These are phyloP conservation scores for Trypanosoma caninum DNA, from an alignment of 208 protist genomes.

Conservation along the genomic window DNA sequence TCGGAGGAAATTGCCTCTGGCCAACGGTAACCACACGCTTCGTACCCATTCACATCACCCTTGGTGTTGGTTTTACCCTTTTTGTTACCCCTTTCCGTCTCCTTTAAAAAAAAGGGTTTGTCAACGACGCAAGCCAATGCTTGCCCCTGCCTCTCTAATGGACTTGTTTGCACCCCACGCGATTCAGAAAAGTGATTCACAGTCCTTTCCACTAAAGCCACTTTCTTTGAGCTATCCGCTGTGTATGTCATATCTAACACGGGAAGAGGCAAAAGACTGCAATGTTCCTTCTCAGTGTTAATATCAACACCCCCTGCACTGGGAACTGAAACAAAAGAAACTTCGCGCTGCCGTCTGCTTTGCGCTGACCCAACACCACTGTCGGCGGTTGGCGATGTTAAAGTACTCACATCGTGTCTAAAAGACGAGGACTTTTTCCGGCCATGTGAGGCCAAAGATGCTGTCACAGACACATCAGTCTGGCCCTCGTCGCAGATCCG, in stretches of 20 bases:
- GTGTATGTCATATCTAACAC: background rate
- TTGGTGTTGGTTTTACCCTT: background rate
- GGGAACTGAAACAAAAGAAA: slow-evolving; percentile 15
- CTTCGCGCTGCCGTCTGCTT: slow-evolving; percentile 2
- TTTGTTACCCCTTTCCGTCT: no score
- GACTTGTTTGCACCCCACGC: slow-evolving; percentile 53
- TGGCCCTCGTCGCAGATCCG: no score
- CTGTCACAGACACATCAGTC: background rate
- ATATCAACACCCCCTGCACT: background rate
- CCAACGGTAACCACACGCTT: background rate
- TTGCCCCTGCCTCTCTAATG: background rate
- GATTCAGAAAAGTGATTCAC: slow-evolving; percentile 24
- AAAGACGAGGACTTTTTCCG: slow-evolving; percentile 4
- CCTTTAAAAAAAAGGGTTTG: background rate
- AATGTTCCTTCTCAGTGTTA: background rate
- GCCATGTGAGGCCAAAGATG: background rate
- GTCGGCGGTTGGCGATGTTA: slow-evolving; percentile 17
- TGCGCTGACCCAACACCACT: slow-evolving; percentile 1
- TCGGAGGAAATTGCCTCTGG: background rate
- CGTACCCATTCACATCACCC: no score
- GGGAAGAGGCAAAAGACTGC: background rate
- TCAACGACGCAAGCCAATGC: background rate
- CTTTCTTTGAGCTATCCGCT: background rate
- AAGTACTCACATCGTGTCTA: slow-evolving; percentile 15
- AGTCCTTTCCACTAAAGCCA: background rate